These are phyloP conservation scores for Elasticomyces elasticus DNA, from an alignment of 495 filamentous ascomycete species.

Conservation along the genomic window DNA sequence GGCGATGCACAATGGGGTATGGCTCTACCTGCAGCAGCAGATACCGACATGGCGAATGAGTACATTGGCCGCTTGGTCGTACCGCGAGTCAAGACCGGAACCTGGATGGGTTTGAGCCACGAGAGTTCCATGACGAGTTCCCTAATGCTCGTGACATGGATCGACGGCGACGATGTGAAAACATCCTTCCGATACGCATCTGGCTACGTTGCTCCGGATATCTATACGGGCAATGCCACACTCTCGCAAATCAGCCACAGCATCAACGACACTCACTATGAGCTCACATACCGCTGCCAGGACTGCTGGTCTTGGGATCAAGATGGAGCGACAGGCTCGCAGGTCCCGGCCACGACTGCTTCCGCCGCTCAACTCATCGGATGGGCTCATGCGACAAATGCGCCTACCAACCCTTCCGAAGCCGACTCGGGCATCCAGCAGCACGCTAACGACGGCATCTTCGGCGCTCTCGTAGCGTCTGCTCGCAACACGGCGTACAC, in stretches of 20 bases:
- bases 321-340: slow-evolving; percentile 36
- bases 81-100: slow-evolving; percentile 25
- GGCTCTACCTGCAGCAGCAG: slow-evolving; percentile 43
- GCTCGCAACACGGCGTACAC: slow-evolving; percentile 40
- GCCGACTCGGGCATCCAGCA: slow-evolving; percentile 32
- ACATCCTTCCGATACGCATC: slow-evolving; percentile 49
- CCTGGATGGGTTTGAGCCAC: slow-evolving; percentile 50
- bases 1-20: slow-evolving; percentile 40
- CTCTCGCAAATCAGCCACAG: slow-evolving; percentile 47
- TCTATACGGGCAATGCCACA: slow-evolving; percentile 51
- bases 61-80: slow-evolving; percentile 45
- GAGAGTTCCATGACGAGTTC: slow-evolving; percentile 50
- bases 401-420: slow-evolving; percentile 29
- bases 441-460: slow-evolving; percentile 41
- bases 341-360: slow-evolving; percentile 21
- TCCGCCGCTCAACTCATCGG: slow-evolving; percentile 30
- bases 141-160: slow-evolving; percentile 49
- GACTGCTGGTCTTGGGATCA: slow-evolving; percentile 52
- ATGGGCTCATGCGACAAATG: slow-evolving; percentile 36
- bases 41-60: slow-evolving; percentile 39
- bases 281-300: slow-evolving; percentile 52
- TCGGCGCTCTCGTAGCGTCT: slow-evolving; percentile 32
- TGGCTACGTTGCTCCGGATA: slow-evolving; percentile 46
- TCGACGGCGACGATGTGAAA: slow-evolving; percentile 39
- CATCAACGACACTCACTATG: slow-evolving; percentile 44